Evolutionary conservation across 148 eudicot genomes (phyloP).

Genomic region (Salicornia ramosissima): DNA sequence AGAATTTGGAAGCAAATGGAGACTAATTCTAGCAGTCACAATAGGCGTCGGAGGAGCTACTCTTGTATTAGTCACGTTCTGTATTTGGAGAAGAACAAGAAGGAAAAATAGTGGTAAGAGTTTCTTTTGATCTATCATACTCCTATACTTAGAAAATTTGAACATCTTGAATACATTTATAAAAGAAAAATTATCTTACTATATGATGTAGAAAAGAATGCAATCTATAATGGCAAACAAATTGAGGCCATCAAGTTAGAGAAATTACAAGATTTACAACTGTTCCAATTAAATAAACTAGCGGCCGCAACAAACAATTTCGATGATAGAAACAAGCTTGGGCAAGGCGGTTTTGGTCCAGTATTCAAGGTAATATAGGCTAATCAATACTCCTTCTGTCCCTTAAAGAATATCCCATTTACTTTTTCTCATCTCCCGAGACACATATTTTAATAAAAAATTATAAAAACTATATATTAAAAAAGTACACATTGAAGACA

Average conservation of each 20-base stretch:
- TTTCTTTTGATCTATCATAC: neutral
- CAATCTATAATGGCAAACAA: neutral
- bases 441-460: too few species aligned
- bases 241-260: neutral
- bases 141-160: too few species aligned
- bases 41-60: neutral
- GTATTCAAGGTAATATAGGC: conserved; percentile 3
- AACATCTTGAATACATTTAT: neutral
- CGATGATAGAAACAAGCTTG: neutral
- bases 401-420: too few species aligned
- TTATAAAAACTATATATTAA: too few species aligned
- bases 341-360: conserved; percentile 14
- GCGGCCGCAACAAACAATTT: conserved; percentile 3
- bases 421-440: too few species aligned
- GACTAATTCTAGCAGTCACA: neutral
- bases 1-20: neutral
- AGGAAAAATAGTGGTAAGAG: neutral
- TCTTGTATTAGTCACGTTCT: neutral
- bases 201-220: neutral
- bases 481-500: too few species aligned
- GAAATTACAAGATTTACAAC: conserved; percentile 1
- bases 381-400: too few species aligned
- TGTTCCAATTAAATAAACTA: neutral
- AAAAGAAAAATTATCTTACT: neutral
- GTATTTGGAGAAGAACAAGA: neutral